Base-by-base conservation (phyloP, 345 rosid species). In the Acer negundo region DNA sequence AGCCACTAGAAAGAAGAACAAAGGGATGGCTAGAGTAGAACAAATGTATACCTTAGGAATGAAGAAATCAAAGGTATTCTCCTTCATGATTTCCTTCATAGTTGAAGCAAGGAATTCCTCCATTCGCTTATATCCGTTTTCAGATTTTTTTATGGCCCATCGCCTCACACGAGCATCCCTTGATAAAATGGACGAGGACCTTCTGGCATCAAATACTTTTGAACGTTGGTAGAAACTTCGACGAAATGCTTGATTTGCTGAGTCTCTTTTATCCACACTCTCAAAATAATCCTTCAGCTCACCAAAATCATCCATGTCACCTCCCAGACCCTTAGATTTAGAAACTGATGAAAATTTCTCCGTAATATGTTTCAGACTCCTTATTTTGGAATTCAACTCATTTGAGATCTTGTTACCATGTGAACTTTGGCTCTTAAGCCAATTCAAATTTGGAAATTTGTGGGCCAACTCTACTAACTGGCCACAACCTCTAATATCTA, bases 101-200 rank as follows among this genome's bases (percentile, higher is more conserved):
- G 97, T 91, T 24, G 88, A 86, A 84, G 95, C 93, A 82, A 97
- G 91, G 82, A 94, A 97, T 75, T 89, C 93, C 85, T 97, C 98
- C 89, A 97, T 93, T 74, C 97, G 90, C 86, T 87, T 93, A 80
- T 93, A 94, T 76, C 93, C 88, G 75, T 84, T 89, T 86, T 87
- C 97, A 75, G 97, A 91, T 85, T 93, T 94, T 85, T 91, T 97
- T 67, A 92, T 78, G 47, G 97, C 89, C 97, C 98, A 97, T 76
- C 90, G 89, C 90, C 99, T 88, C 77, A 86, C 79, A 47, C 99
- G 97, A 66, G 99, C 99, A 90, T 97, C 99, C 88, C 97, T 94
- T 38, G 99, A 90, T 61, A 90, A 80, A 80, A 97, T 91, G 51
- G 98, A 89, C 38, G 98, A 93, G 66, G 97, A 91, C 76, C 81